phyloP scores from a whole-genome alignment of 164 flowering plant species.

The Hamamelis virginiana region DNA sequence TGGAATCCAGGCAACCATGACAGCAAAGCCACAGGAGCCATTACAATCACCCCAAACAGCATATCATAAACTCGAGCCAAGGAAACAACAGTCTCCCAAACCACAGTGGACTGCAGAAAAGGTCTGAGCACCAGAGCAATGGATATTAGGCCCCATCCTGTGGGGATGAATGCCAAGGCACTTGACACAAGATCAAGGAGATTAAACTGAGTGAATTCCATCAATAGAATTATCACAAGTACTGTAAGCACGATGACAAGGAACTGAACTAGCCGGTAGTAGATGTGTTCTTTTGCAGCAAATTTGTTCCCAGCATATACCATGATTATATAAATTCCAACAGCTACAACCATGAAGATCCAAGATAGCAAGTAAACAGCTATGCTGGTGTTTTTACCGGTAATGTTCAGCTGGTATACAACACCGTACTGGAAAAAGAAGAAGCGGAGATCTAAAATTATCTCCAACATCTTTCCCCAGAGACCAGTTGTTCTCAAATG shows the following conservation, averaged over 20 bases:
- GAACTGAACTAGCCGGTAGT: constrained; percentile 75
- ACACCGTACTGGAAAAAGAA: constrained; percentile 95
- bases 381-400: constrained; percentile 51
- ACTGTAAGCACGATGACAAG: constrained; percentile 43
- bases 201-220: constrained; percentile 53
- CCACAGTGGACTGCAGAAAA: constrained; percentile 63
- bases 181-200: constrained; percentile 62
- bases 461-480: constrained; percentile 88
- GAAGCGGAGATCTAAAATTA: constrained; percentile 84
- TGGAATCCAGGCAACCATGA: constrained; percentile 97
- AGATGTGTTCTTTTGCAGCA: constrained; percentile 70
- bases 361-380: constrained; percentile 84
- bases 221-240: constrained; percentile 52
- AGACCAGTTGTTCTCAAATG: constrained; percentile 84
- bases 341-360: constrained; percentile 59
- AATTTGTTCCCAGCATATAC: constrained; percentile 72
- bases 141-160: constrained; percentile 87
- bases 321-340: constrained; percentile 52
- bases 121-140: constrained; percentile 85
- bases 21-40: constrained; percentile 89
- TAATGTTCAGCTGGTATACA: constrained; percentile 70
- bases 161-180: constrained; percentile 80
- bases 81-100: constrained; percentile 84
- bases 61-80: constrained; percentile 84
- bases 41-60: constrained; percentile 66